phyloP scores from a whole-genome alignment of 108 stramenopile genomes.

The Mediolabrus comicus region DNA sequence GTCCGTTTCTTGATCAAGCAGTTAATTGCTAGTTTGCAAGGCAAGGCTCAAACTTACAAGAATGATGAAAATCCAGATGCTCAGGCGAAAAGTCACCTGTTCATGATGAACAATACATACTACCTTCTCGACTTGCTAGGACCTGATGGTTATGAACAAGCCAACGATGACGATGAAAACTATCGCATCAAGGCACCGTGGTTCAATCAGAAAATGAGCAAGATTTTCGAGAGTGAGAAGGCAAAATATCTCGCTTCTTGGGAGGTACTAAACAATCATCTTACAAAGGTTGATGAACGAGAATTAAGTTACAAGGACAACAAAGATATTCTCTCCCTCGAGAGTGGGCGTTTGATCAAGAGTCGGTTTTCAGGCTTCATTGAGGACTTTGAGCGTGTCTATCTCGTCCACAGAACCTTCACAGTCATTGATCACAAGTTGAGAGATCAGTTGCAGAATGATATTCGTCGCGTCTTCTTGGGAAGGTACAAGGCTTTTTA shows the following conservation, averaged over 20 bases:
- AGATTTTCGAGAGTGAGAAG: slow-evolving; percentile 75
- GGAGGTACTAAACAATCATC: slow-evolving; percentile 69
- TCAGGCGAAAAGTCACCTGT: slow-evolving; percentile 65
- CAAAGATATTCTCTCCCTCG: slow-evolving; percentile 67
- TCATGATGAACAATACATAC: slow-evolving; percentile 89
- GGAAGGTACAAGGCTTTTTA: slow-evolving; percentile 74
- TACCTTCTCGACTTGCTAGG: slow-evolving; percentile 75
- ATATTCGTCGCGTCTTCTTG: slow-evolving; percentile 64
- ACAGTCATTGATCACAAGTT: slow-evolving; percentile 72
- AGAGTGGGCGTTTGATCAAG: slow-evolving; percentile 83
- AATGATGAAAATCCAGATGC: slow-evolving; percentile 47
- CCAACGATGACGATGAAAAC: slow-evolving; percentile 23
- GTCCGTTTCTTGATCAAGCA: slow-evolving; percentile 80
- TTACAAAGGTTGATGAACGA: slow-evolving; percentile 69
- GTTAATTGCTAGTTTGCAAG: slow-evolving; percentile 66
- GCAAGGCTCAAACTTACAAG: slow-evolving; percentile 74
- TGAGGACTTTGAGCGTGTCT: slow-evolving; percentile 79
- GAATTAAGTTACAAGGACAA: slow-evolving; percentile 70
- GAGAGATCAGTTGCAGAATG: slow-evolving; percentile 60
- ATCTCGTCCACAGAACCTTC: slow-evolving; percentile 58
- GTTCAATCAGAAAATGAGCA: slow-evolving; percentile 76
- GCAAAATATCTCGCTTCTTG: slow-evolving; percentile 71
- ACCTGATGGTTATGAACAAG: slow-evolving; percentile 26
- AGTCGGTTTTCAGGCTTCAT: slow-evolving; percentile 82
- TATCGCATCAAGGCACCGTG: slow-evolving; percentile 71